Evolutionary conservation across 2,329 filamentous ascomycete genomes (phyloP).

Genomic region (Phoma herbarum): DNA sequence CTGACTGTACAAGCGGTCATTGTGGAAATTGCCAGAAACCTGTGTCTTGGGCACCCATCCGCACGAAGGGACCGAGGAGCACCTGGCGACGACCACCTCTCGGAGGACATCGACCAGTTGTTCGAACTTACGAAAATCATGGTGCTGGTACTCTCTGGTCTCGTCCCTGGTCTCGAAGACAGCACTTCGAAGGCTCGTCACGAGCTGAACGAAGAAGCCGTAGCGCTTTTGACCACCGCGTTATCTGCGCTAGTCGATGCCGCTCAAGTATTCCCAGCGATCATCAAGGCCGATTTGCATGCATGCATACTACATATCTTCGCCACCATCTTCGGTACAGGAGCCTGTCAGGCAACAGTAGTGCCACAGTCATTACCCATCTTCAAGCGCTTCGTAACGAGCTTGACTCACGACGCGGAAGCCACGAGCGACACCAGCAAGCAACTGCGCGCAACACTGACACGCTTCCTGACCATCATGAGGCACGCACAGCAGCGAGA

Average conservation of each 20-base stretch:
- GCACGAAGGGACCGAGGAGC: slow-evolving; percentile 72
- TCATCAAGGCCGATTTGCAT: slow-evolving; percentile 95
- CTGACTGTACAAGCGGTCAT: slow-evolving; percentile 90
- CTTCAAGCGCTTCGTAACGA: slow-evolving; percentile 87
- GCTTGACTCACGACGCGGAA: slow-evolving; percentile 64
- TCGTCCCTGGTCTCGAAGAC: slow-evolving; percentile 83
- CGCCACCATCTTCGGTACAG: slow-evolving; percentile 87
- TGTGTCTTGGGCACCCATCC: slow-evolving; percentile 91
- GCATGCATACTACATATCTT: slow-evolving; percentile 98
- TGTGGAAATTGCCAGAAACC: slow-evolving; percentile 88
- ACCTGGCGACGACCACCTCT: slow-evolving; percentile 74
- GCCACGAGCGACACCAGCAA: slow-evolving; percentile 63
- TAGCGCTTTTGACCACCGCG: slow-evolving; percentile 79
- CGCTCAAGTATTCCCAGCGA: slow-evolving; percentile 91
- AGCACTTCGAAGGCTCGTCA: slow-evolving; percentile 66
- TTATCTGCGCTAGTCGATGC: slow-evolving; percentile 92
- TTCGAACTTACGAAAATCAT: slow-evolving; percentile 98
- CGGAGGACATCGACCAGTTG: slow-evolving; percentile 96
- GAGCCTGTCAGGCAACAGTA: slow-evolving; percentile 84
- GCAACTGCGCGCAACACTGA: slow-evolving; percentile 83
- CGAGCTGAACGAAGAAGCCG: slow-evolving; percentile 85
- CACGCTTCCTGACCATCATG: slow-evolving; percentile 83
- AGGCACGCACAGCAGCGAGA: slow-evolving; percentile 79
- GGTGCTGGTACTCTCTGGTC: slow-evolving; percentile 86
- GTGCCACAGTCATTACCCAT: slow-evolving; percentile 90